A percentile compares a stretch with the other conserved stretches of the same genome.
Conservation (phyloP, 1,139 yeast genomes). For the Petasospora rhodanensis region DNA sequence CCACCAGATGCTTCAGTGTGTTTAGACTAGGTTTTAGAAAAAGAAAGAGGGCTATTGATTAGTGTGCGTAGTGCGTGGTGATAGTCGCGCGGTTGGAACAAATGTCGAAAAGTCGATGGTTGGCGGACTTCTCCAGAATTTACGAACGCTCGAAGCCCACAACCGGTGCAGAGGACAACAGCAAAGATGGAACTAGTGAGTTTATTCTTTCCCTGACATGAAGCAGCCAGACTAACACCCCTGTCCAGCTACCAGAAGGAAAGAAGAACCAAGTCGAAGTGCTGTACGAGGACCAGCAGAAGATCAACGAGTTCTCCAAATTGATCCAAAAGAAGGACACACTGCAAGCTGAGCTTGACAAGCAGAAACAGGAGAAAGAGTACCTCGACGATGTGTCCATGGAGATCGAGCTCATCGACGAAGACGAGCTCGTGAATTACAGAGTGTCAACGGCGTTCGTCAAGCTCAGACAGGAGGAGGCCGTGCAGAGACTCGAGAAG, state of each 20-base stretch:
- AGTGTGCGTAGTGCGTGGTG: too few relatives aligned
- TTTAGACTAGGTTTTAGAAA: too few relatives aligned
- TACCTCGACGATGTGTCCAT: constrained; percentile 80
- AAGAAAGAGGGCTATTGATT: too few relatives aligned
- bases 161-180: too few relatives aligned
- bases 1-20: constrained; percentile 7
- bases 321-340: constrained; percentile 67
- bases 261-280: constrained; percentile 72
- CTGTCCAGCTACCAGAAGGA: constrained; percentile 25
- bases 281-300: constrained; percentile 82
- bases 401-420: constrained; percentile 82
- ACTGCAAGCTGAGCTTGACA: constrained; percentile 44
- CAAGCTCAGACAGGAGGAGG: constrained; percentile 58
- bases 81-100: too few relatives aligned
- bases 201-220: background rate
- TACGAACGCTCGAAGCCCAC: too few relatives aligned
- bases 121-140: too few relatives aligned
- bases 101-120: too few relatives aligned
- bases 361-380: constrained; percentile 68
- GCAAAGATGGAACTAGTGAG: too few relatives aligned
- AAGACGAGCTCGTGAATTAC: constrained; percentile 58
- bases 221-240: background rate
- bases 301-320: constrained; percentile 83
- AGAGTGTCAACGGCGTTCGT: constrained; percentile 79
- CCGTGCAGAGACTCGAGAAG: constrained; percentile 58